Percentiles rank a stretch among this genome's conserved stretches.
Conservation (phyloP, 768 basidiomycete genomes). For the Macrolepiota dolichaula region DNA sequence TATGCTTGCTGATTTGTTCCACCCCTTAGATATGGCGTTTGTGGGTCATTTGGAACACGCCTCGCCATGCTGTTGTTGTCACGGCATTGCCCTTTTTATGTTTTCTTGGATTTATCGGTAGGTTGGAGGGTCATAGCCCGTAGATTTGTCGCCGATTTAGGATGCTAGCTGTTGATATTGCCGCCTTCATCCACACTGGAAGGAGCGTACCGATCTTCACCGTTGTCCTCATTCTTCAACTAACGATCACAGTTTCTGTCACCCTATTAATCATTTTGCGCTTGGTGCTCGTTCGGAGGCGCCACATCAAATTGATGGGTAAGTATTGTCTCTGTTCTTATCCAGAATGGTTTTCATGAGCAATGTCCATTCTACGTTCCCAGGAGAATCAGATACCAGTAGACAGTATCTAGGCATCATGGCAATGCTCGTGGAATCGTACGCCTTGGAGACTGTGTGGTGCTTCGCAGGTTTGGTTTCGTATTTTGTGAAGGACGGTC, state of each 20-base stretch:
- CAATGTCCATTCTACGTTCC: neutral
- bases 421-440: neutral
- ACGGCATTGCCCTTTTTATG: neutral
- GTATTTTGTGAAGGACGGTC: neutral
- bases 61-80: neutral
- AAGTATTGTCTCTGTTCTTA: neutral
- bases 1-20: neutral
- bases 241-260: neutral
- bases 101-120: neutral
- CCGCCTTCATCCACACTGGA: too few relatives aligned
- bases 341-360: neutral
- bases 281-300: neutral
- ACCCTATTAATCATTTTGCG: neutral
- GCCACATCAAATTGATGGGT: neutral
- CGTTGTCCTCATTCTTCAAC: neutral
- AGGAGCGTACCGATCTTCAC: too few relatives aligned
- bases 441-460: neutral
- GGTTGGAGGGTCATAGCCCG: neutral
- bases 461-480: neutral
- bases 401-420: neutral
- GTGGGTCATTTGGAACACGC: neutral
- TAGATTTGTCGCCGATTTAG: too few relatives aligned
- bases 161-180: too few relatives aligned
- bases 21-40: neutral
- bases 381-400: neutral